These are phyloP conservation scores for Gastrolobium bilobum DNA, from an alignment of 306 rosid genomes.

Conservation along the genomic window DNA sequence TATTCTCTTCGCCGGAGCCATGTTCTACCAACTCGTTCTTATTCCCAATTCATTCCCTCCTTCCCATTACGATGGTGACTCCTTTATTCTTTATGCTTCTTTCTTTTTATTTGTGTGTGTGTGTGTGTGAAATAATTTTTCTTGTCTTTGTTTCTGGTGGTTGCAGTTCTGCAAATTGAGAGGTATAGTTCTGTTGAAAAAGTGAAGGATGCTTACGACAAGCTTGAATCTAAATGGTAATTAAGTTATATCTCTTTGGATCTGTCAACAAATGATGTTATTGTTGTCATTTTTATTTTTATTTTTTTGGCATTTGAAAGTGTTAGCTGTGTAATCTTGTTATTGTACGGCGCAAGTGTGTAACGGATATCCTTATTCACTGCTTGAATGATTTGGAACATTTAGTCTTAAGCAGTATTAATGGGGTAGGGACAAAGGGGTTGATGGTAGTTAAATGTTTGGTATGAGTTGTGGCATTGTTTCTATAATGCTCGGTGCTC, in stretches of 20 bases:
- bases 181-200: conserved; percentile 66
- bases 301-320: conserved; percentile 1
- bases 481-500: conserved; percentile 8
- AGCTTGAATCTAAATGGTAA: conserved; percentile 73
- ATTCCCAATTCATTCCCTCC: conserved; percentile 87
- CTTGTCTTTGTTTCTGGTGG: conserved; percentile 6
- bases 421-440: neutral
- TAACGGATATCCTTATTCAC: conserved; percentile 3
- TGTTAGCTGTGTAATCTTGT: conserved; percentile 3
- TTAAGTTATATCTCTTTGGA: neutral
- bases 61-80: conserved; percentile 81
- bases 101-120: neutral
- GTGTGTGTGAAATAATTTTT: neutral
- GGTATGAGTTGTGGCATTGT: neutral
- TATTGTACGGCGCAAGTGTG: neutral
- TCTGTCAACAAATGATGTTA: neutral
- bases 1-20: conserved; percentile 70
- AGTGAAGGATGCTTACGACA: conserved; percentile 70
- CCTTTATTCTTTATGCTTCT: neutral
- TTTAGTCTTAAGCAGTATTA: conserved; percentile 20
- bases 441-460: conserved; percentile 16
- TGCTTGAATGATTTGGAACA: conserved; percentile 3
- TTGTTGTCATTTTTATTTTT: neutral
- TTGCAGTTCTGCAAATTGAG: conserved; percentile 67
- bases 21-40: conserved; percentile 78